Base-by-base conservation (phyloP, 805 yeast genomes). In the Sugiyamaella chiloensis region DNA sequence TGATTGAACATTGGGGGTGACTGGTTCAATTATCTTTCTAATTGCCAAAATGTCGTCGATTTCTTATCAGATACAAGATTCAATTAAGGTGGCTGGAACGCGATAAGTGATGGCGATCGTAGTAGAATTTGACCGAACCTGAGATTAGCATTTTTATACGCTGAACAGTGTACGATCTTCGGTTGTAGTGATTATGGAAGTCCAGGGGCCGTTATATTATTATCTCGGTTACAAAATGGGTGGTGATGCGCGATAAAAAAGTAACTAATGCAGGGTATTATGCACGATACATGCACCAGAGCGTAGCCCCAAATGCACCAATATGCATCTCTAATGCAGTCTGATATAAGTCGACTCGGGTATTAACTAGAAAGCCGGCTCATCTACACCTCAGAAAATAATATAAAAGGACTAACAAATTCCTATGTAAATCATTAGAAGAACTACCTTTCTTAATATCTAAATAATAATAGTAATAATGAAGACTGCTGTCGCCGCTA, bases 401-500 rank as follows among this genome's bases (percentile, higher is more conserved):
- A 29, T 29, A 29, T 29, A 29, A 29, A 29, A 4, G 16, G 4
- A 14, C 30, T 26, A 14, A 14, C 5, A 5, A 29, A 29, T 29
- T 29, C 34, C 34, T 17, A n/a, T 17, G 3, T 29, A 4, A 29
- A 12, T 29, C 3, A n/a, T 17, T 3, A 4, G 12, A 29, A 4
- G 3, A 6, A 29, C 34, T 3, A 29, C 6, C 34, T 24, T 17
- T 14, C 35, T 17, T 35, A 39, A 11, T 24, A 40, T 40, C 32
- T 19, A n/a, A n/a, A n/a, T n/a, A n/a, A 5, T 20, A n/a, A 39
- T 21, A n/a, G 16, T 23, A 17, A 43, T 16, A 19, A 44, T 44
- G 48, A 44, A 44, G 42, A 19, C 43, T 26, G 12, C 43, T 35
- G 17, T 44, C 26, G 48, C 48, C 37, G 29, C 27, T 21, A 5